Base-by-base conservation (phyloP, 208 protist genomes). In the Tritrichomonas foetus region DNA sequence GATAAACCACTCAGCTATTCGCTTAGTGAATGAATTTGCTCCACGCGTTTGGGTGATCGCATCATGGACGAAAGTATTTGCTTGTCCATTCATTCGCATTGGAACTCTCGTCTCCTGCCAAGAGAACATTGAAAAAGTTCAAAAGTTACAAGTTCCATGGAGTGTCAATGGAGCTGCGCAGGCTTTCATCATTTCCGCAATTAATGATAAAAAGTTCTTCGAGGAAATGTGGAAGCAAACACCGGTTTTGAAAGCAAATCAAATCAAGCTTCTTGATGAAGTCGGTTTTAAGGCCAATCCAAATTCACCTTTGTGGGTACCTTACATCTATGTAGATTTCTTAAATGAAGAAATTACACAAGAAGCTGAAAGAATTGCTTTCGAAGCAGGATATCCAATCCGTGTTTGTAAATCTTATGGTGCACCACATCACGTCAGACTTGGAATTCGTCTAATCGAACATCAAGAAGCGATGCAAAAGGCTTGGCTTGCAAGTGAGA, bases 1-100 rank as follows among this genome's bases (percentile, higher is more conserved):
- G 78, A 89, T 89, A 22, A 39, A 89, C 30, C 47, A 89, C 27
- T 89, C 78, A 11, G 41, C 47, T 20, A 39, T 57, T 16, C 41
- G 47, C 8, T 27, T 89, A 2, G 39, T 89, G 27, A 49, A 89
- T 20, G 78, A 89, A 89, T 89, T 89, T 36, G 78, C n/a, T 16
- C n/a, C 33, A 27, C 5, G 78, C 2, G 47, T 89, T 20, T 47
- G 33, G 25, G 47, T 89, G 27, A 53, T 44, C 20, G 14, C 14
- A 27, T 89, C 78, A 61, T 89, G 78, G 78, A 89, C 78, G 57
- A 89, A 89, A 50, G 47, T 89, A 44, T 33, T 89, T 39, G 41
- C 78, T 20, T 89, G 78, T 47, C 78, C 78, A 89, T 33, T 57
- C 5, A 57, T 89, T 47, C 25, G 78, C 33, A 44, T 89, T 39